A percentile compares a stretch with the other conserved stretches of the same genome.
phyloP scores from a whole-genome alignment of 768 basidiomycete genomes.

The Cystoderma amianthinum region DNA sequence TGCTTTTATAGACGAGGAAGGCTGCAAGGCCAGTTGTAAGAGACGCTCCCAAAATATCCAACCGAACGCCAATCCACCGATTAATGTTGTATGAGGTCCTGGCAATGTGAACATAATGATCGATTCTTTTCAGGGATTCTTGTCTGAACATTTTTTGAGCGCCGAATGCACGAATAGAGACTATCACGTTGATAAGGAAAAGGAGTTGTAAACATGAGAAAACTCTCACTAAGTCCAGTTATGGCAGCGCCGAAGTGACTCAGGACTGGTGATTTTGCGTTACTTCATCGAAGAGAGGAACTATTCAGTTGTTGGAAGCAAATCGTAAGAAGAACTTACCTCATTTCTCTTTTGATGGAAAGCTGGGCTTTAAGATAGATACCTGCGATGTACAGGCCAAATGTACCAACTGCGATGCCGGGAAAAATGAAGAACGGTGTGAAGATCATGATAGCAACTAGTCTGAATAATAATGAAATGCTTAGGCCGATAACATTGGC shows the following conservation, averaged over 20 bases:
- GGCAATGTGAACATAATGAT: conserved; percentile 41
- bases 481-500: too few species aligned
- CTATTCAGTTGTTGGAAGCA: conserved; percentile 14
- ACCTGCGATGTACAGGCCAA: conserved; percentile 37
- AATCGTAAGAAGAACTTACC: conserved; percentile 20
- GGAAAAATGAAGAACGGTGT: conserved; percentile 40
- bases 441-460: conserved; percentile 34
- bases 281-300: conserved; percentile 17
- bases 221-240: conserved; percentile 41
- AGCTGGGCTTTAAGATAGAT: conserved; percentile 40
- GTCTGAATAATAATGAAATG: too few species aligned
- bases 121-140: conserved; percentile 40
- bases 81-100: conserved; percentile 43
- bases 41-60: conserved; percentile 48
- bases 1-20: conserved; percentile 42
- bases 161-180: conserved; percentile 58
- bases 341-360: conserved; percentile 42
- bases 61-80: conserved; percentile 39
- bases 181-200: conserved; percentile 11
- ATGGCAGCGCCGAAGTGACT: conserved; percentile 42
- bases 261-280: conserved; percentile 28
- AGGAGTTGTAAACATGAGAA: not conserved
- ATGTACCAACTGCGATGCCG: conserved; percentile 28
- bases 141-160: conserved; percentile 40
- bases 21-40: conserved; percentile 50